phyloP scores from a whole-genome alignment of 2,329 filamentous ascomycete genomes.

The Curvularia sp. region DNA sequence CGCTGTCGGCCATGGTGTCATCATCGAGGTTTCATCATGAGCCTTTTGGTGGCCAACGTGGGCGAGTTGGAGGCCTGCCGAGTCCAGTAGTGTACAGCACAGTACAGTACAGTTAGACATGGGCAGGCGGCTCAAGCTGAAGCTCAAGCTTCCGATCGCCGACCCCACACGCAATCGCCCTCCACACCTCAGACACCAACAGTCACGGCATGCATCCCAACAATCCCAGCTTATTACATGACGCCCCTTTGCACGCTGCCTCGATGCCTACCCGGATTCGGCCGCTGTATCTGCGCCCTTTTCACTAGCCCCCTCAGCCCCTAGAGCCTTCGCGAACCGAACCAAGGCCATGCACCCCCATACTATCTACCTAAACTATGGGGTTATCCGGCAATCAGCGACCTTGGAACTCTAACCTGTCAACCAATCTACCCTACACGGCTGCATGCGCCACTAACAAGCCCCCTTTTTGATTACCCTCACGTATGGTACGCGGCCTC shows the following conservation, averaged over 20 bases:
- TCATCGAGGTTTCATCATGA: slow-evolving; percentile 47
- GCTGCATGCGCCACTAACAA: slow-evolving; percentile 2
- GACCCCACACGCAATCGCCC: slow-evolving; percentile 34
- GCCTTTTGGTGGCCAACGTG: slow-evolving; percentile 43
- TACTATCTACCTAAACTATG: slow-evolving; percentile 7
- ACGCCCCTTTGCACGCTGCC: slow-evolving; percentile 31
- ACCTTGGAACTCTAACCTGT: slow-evolving; percentile 19
- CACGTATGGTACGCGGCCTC: slow-evolving; percentile 46
- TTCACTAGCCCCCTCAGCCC: slow-evolving; percentile 9
- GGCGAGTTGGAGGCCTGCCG: slow-evolving; percentile 41
- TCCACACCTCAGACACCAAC: slow-evolving; percentile 32
- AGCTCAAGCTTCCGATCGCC: slow-evolving; percentile 19
- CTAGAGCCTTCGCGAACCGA: background rate
- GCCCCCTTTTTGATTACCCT: slow-evolving; percentile 17
- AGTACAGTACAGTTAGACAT: slow-evolving; percentile 2
- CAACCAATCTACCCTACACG: background rate
- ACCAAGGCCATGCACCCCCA: slow-evolving; percentile 13
- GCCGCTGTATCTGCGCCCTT: slow-evolving; percentile 31
- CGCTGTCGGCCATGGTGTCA: slow-evolving; percentile 39
- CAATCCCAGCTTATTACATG: slow-evolving; percentile 31
- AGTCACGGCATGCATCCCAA: slow-evolving; percentile 37
- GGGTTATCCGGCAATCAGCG: slow-evolving; percentile 25
- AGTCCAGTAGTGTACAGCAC: slow-evolving; percentile 14
- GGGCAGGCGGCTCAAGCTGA: slow-evolving; percentile 9
- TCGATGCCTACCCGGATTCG: slow-evolving; percentile 41